Conservation (phyloP, 331 rosid genomes). For the Malus hybrid region DNA sequence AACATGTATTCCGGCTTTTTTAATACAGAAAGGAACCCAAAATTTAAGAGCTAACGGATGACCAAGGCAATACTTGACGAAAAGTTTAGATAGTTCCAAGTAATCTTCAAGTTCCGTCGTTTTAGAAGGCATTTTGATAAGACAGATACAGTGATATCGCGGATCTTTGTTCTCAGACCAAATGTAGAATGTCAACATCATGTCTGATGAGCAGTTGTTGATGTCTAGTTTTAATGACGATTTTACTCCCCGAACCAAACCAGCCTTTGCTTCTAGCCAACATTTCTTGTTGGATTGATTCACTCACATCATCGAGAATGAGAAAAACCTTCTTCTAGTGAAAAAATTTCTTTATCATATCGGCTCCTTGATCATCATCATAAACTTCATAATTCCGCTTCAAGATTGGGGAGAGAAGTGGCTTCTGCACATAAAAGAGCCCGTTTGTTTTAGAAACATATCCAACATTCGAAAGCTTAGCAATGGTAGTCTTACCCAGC, state of each 20-base stretch:
- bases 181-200: not conserved
- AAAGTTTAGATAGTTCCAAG: no score
- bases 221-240: not conserved
- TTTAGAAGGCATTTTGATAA: no score
- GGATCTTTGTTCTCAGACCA: no score
- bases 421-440: not conserved
- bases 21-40: no score
- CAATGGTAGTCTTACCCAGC: constrained; percentile 9
- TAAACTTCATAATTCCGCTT: not conserved
- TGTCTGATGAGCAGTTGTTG: not conserved
- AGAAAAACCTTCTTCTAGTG: not conserved
- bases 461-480: not conserved
- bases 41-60: no score
- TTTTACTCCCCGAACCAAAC: not conserved
- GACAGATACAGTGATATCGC: no score
- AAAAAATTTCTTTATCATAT: not conserved
- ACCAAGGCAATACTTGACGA: no score
- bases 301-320: not conserved
- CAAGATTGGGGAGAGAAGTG: not conserved
- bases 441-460: not conserved
- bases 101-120: no score
- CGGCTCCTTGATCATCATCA: not conserved
- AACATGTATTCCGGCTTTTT: no score
- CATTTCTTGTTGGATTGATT: not conserved
- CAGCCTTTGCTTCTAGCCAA: not conserved